These are phyloP conservation scores for Sanghuangporus weigelae DNA, from an alignment of 1,284 basidiomycete species.

Conservation along the genomic window DNA sequence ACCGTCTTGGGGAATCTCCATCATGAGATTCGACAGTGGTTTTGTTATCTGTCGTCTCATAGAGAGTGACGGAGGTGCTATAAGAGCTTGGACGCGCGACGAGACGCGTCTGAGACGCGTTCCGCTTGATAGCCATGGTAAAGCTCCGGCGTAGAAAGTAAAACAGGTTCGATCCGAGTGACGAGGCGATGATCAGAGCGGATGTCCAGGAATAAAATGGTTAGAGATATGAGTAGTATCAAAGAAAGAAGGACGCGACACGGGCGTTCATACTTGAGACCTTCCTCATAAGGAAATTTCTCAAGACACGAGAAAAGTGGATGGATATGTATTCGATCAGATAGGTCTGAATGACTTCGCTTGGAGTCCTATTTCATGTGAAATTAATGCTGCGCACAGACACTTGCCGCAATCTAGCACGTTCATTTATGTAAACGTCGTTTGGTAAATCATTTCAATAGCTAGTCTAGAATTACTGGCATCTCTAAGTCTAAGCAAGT, in stretches of 20 bases:
- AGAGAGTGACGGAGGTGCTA: slow-evolving; percentile 14
- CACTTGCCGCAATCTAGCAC: too few species aligned
- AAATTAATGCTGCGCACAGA: too few species aligned
- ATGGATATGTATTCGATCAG: too few species aligned
- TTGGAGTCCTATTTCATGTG: too few species aligned
- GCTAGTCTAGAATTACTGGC: too few species aligned
- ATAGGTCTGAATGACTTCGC: too few species aligned
- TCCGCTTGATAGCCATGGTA: slow-evolving; percentile 6
- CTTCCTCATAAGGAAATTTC: neutral
- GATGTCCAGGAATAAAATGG: neutral
- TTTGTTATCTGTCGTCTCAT: neutral
- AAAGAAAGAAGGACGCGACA: neutral
- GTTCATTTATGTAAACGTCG: too few species aligned
- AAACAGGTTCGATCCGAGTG: neutral
- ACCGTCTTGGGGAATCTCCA: neutral
- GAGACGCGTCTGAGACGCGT: slow-evolving; percentile 5
- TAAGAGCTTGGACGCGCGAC: slow-evolving; percentile 10
- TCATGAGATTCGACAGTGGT: neutral
- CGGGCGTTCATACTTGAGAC: neutral
- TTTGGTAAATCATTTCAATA: too few species aligned
- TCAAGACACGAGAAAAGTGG: neutral
- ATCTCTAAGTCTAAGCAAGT: too few species aligned
- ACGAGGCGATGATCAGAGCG: neutral
- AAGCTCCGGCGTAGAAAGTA: neutral
- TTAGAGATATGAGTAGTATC: neutral